These are phyloP conservation scores for Corchorus capsularis DNA, from an alignment of 345 rosid genomes.

Conservation along the genomic window DNA sequence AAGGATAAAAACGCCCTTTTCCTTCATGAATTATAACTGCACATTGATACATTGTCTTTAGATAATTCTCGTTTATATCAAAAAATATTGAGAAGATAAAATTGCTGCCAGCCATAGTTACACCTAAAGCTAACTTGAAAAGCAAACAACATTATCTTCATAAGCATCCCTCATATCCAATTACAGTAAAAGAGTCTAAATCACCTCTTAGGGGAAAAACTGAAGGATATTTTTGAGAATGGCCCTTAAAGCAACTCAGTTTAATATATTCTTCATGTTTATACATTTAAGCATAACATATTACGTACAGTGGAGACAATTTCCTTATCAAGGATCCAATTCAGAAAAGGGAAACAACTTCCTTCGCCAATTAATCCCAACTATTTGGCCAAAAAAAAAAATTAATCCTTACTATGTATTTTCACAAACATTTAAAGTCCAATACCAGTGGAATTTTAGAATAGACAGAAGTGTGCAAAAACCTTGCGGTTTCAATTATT, in stretches of 20 bases:
- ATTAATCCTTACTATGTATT: no score
- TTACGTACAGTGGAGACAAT: not conserved
- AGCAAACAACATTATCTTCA: not conserved
- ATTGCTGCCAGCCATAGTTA: not conserved
- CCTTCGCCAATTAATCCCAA: not conserved
- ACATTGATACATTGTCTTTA: not conserved
- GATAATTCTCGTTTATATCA: not conserved
- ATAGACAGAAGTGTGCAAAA: not conserved
- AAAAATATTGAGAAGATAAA: not conserved
- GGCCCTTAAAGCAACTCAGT: not conserved
- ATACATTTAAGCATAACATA: not conserved
- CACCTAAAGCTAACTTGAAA: not conserved
- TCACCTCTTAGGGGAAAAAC: not conserved
- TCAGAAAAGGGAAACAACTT: not conserved
- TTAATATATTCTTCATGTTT: not conserved
- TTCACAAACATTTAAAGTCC: not conserved
- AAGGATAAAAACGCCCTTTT: not conserved
- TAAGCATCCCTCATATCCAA: not conserved
- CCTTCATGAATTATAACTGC: not conserved
- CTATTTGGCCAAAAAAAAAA: no score
- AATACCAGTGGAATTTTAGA: not conserved
- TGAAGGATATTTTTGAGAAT: not conserved
- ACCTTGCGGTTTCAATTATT: not conserved
- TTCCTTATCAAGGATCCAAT: not conserved
- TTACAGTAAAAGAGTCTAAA: not conserved